These are phyloP conservation scores for Lablab purpureus DNA, from an alignment of 306 rosid genomes.

Conservation along the genomic window DNA sequence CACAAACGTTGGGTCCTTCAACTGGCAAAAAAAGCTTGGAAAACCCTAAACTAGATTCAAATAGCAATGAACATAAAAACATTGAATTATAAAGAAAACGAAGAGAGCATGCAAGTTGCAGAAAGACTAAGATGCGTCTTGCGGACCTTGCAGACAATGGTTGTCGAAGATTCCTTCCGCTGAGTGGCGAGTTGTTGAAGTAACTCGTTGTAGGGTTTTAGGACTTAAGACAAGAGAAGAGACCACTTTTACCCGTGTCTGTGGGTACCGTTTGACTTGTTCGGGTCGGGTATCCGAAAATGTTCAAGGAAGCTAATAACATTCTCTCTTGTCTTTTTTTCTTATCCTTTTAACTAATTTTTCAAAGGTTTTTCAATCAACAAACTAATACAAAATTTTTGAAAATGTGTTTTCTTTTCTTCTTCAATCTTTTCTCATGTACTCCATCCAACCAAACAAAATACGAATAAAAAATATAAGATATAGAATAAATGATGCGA, in stretches of 20 bases:
- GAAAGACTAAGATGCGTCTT: neutral
- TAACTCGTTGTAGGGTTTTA: conserved; percentile 41
- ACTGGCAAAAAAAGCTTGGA: neutral
- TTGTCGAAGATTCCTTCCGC: neutral
- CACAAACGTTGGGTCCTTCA: neutral
- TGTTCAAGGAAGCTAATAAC: neutral
- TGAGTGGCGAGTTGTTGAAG: neutral
- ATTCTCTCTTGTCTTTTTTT: too few species aligned
- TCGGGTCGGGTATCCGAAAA: conserved; percentile 22
- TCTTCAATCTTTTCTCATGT: too few species aligned
- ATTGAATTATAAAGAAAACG: neutral
- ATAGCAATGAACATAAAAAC: neutral
- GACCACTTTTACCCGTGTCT: neutral
- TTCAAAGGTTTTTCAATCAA: too few species aligned
- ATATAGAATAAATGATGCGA: too few species aligned
- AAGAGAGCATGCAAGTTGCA: neutral
- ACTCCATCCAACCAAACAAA: too few species aligned
- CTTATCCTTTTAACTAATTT: too few species aligned
- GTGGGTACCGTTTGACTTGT: neutral
- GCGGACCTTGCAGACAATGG: neutral
- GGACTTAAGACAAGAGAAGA: conserved; percentile 1
- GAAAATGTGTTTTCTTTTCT: too few species aligned
- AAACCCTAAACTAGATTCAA: conserved; percentile 7
- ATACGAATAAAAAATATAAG: too few species aligned
- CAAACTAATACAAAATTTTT: too few species aligned